Base-by-base conservation (phyloP, 306 rosid species). In the Lupinus albus region DNA sequence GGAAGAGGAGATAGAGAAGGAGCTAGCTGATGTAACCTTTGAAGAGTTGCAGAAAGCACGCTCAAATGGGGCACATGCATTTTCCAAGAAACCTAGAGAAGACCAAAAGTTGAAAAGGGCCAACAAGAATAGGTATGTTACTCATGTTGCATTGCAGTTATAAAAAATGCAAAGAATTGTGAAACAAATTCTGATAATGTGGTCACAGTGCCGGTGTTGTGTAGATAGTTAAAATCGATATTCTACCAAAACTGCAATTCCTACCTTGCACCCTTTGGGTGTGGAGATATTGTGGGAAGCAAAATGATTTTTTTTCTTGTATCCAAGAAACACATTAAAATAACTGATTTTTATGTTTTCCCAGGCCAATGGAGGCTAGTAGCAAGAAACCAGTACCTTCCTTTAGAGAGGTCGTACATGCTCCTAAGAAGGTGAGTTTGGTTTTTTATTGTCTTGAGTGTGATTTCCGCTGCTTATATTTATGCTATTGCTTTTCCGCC, bases 321-420 rank as follows among this genome's bases (percentile, higher is more conserved):
- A 59, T 55, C 14, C 7, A 10, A 42, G 16, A 60, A 33, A 65
- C 39, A 16, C 38, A 38, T 72, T 39, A 6, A 55, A 76, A 56
- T 78, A 42, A 44, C 35, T 71, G 45, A 38, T 45, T 78, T 46
- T 10, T 42, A 52, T 67, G 66, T 70, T 61, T 75, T 39, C 59
- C 50, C 63, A 93, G 98, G 90, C 98, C 98, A 17, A 86, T 86
- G 93, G 96, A 93, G 76, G 97, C 63, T 58, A 88, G 90, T 71
- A 61, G 96, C 84, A 88, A 79, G 77, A 90, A 87, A 83, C 96
- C 95, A 5, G 90, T 90, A 75, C 61, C 88, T 73, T 71, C 78
- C 62, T 75, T 75, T 41, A 82, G 97, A 81, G 98, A 88, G 50
- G 86, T 86, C 12, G 70, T 89, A 12, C 94, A 88, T 77, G 91